Evolutionary conservation across 148 eudicot species (phyloP).

Genomic region (Camellia sinensis): DNA sequence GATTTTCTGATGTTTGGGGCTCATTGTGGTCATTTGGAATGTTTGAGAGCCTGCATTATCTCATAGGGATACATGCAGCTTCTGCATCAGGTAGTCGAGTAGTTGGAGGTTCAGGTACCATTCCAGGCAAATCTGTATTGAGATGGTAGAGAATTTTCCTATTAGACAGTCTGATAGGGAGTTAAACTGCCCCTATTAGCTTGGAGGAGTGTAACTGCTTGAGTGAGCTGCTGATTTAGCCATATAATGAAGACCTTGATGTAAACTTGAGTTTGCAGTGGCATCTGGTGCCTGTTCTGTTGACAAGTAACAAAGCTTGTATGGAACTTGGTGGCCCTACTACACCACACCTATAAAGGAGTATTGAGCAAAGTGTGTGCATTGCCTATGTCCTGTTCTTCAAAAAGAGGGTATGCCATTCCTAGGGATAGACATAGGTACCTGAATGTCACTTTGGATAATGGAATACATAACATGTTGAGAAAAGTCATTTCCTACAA

Average conservation of each 20-base stretch:
- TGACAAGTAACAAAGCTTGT: background rate
- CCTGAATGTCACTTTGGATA: background rate
- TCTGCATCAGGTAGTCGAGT: background rate
- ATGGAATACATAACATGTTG: background rate
- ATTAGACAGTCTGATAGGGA: background rate
- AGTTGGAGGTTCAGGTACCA: background rate
- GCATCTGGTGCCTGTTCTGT: too few relatives aligned
- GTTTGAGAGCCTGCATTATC: too few relatives aligned
- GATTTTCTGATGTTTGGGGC: too few relatives aligned
- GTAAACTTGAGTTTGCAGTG: background rate
- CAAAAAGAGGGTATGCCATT: background rate
- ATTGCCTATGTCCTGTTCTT: background rate
- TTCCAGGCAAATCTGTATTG: background rate
- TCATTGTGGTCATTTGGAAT: too few relatives aligned
- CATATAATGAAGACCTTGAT: background rate
- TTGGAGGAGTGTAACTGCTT: background rate
- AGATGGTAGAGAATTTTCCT: background rate
- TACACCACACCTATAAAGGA: background rate
- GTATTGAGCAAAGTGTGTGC: background rate
- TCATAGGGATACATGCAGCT: background rate
- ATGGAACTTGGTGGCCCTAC: background rate
- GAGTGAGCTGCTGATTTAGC: background rate
- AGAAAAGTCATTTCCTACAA: background rate
- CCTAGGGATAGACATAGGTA: background rate
- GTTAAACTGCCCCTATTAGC: background rate